Conservation (phyloP, 2,329 filamentous ascomycete species). For the Verticillium zaregamsianum region DNA sequence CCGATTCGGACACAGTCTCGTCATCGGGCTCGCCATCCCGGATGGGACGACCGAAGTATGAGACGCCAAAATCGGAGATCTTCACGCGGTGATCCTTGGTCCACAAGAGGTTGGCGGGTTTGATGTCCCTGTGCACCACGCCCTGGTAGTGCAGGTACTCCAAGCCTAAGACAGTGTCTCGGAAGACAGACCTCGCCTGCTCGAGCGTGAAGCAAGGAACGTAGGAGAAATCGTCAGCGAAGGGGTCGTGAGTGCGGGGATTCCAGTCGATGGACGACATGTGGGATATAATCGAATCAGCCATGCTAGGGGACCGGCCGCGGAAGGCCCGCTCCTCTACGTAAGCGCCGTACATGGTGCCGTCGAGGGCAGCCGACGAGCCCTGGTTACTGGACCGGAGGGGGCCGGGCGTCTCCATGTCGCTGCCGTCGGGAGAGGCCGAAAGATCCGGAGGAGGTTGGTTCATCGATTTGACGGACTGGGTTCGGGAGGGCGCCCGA, state of each 20-base stretch:
- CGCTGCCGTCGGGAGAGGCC: conserved; percentile 33
- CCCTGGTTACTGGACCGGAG: conserved; percentile 45
- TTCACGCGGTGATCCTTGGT: conserved; percentile 84
- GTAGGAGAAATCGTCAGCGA: conserved; percentile 85
- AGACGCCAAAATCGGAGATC: conserved; percentile 98
- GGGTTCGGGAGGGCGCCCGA: conserved; percentile 40
- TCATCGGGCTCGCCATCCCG: conserved; percentile 78
- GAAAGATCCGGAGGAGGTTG: conserved; percentile 7
- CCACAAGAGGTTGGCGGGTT: conserved; percentile 86
- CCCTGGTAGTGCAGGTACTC: conserved; percentile 91
- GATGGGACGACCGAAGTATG: conserved; percentile 87
- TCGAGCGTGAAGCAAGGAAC: conserved; percentile 89
- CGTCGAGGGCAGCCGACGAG: conserved; percentile 61
- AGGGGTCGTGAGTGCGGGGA: conserved; percentile 55
- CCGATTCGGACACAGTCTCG: conserved; percentile 70
- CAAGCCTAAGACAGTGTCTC: conserved; percentile 87
- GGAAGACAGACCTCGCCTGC: conserved; percentile 78
- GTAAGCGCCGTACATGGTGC: conserved; percentile 73
- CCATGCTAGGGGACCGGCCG: conserved; percentile 73
- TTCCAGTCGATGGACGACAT: conserved; percentile 63
- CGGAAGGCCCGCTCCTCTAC: conserved; percentile 53
- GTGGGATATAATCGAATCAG: conserved; percentile 70
- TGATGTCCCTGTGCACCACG: conserved; percentile 81
- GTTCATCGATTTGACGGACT: conserved; percentile 38
- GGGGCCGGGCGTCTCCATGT: conserved; percentile 49